These are phyloP conservation scores for Alopecurus myosuroides DNA, from an alignment of 176 grass and related monocot species.

Conservation along the genomic window DNA sequence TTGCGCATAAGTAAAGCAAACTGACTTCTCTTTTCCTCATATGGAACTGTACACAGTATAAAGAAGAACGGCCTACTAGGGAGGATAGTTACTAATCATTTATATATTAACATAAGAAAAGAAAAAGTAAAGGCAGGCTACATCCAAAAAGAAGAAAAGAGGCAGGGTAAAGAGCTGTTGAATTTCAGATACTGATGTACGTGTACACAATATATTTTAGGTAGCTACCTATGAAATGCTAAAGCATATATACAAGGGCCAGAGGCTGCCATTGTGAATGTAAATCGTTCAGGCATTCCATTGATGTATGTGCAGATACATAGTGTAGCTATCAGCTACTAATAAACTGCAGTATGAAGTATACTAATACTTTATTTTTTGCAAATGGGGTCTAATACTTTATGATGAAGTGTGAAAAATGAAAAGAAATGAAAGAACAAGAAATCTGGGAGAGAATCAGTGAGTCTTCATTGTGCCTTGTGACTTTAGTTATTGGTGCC, in stretches of 20 bases:
- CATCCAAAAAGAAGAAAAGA: background rate
- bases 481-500: background rate
- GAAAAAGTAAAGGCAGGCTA: background rate
- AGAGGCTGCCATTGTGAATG: no score
- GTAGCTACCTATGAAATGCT: background rate
- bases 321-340: background rate
- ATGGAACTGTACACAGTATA: conserved; percentile 94
- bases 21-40: conserved; percentile 45
- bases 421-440: background rate
- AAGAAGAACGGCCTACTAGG: conserved; percentile 30
- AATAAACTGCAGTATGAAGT: background rate
- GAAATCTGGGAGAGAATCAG: background rate
- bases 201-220: conserved; percentile 39
- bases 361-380: background rate
- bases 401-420: background rate
- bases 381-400: background rate
- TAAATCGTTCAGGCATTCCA: no score
- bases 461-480: no score
- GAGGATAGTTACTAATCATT: conserved; percentile 34
- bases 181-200: conserved; percentile 24
- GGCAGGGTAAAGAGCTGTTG: conserved; percentile 25
- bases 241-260: no score
- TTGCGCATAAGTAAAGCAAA: conserved; percentile 56
- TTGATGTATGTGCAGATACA: no score
- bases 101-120: conserved; percentile 32